These are phyloP conservation scores for Hebeloma cylindrosporum DNA, from an alignment of 768 basidiomycete genomes.

Conservation along the genomic window DNA sequence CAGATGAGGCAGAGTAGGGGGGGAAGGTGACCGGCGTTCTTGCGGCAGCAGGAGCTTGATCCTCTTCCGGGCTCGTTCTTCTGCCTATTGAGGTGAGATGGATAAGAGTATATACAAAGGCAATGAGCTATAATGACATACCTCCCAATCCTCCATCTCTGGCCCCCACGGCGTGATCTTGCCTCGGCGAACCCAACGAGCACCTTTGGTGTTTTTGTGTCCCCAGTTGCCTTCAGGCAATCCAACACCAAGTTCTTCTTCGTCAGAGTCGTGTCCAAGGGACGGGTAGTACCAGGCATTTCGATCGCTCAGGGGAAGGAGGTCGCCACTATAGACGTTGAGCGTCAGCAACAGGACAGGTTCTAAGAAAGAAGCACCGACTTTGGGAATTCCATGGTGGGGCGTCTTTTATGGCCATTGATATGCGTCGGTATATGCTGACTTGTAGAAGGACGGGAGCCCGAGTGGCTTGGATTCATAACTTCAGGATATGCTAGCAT, in stretches of 20 bases:
- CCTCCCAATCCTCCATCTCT: conserved; percentile 85
- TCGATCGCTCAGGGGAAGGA: conserved; percentile 61
- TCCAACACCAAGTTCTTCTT: conserved; percentile 48
- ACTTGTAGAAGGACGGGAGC: conserved; percentile 22
- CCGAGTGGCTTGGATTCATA: conserved; percentile 18
- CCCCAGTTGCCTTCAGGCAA: conserved; percentile 80
- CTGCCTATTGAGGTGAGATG: conserved; percentile 52
- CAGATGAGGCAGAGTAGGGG: conserved; percentile 72
- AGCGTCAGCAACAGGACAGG: conserved; percentile 17
- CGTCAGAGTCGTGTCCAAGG: conserved; percentile 69
- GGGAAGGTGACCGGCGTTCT: conserved; percentile 66
- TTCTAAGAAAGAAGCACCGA: conserved; percentile 24
- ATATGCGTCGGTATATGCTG: conserved; percentile 22
- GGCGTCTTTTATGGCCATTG: conserved; percentile 30
- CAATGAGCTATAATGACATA: conserved; percentile 29
- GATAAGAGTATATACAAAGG: conserved; percentile 2
- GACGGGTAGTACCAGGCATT: conserved; percentile 85
- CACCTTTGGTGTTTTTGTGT: conserved; percentile 69
- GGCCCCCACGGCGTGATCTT: conserved; percentile 87
- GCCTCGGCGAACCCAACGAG: conserved; percentile 79
- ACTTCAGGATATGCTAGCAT: conserved; percentile 24
- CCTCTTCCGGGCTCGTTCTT: conserved; percentile 82
- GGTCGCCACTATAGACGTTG: conserved; percentile 27
- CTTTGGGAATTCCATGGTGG: conserved; percentile 28
- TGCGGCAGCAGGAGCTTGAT: conserved; percentile 65